These are phyloP conservation scores for Trichosporon inkin DNA, from an alignment of 1,284 basidiomycete genomes.

Conservation along the genomic window DNA sequence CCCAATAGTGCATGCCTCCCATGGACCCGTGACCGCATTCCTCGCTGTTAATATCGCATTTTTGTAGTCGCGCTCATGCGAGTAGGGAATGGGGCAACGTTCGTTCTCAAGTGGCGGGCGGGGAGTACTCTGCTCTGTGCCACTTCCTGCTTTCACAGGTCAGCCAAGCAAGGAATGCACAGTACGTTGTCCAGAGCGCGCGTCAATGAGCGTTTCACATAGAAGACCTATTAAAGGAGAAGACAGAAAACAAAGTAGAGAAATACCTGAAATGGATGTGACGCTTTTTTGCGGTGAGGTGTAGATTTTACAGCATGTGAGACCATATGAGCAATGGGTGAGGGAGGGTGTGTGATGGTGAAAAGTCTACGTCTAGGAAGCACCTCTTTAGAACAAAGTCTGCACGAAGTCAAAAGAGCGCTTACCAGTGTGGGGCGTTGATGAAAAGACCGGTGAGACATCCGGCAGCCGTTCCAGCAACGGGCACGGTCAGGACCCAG, in stretches of 20 bases:
- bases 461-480: slow-evolving; percentile 48
- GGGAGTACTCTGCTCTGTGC: too few species aligned
- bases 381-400: too few species aligned
- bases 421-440: slow-evolving; percentile 44
- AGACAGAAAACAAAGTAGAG: not conserved
- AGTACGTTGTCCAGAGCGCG: not conserved
- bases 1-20: too few species aligned
- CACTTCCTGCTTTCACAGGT: too few species aligned
- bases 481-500: slow-evolving; percentile 51
- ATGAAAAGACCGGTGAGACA: slow-evolving; percentile 49
- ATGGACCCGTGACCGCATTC: too few species aligned
- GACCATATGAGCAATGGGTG: not conserved
- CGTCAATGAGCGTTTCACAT: slow-evolving; percentile 5
- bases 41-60: too few species aligned
- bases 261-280: not conserved
- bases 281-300: too few species aligned
- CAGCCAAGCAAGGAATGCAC: not conserved
- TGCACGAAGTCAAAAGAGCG: too few species aligned
- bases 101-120: too few species aligned
- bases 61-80: too few species aligned
- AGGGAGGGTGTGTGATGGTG: not conserved
- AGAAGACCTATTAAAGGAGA: not conserved
- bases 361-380: slow-evolving; percentile 1
- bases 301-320: not conserved
- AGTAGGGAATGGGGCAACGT: too few species aligned